These are phyloP conservation scores for Rhodotorula sp. DNA, from an alignment of 1,284 basidiomycete species.

Conservation along the genomic window DNA sequence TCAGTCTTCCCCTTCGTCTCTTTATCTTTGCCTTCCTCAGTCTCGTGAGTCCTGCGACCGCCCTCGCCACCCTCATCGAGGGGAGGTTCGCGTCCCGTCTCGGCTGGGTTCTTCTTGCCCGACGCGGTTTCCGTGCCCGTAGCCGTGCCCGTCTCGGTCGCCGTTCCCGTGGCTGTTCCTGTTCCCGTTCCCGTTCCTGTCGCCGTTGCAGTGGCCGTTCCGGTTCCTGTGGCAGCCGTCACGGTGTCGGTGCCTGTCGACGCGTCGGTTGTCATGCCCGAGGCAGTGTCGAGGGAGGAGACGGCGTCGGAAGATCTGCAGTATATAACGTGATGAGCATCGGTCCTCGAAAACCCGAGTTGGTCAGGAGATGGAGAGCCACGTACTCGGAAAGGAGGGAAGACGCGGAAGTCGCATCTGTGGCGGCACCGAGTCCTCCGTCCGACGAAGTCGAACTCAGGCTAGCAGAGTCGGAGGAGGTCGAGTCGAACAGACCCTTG, in stretches of 20 bases:
- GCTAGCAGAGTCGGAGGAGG: neutral
- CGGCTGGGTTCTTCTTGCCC: no score
- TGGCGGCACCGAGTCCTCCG: neutral
- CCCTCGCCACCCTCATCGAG: no score
- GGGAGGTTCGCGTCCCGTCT: no score
- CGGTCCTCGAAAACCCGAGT: no score
- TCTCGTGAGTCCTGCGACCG: no score
- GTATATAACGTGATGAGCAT: no score
- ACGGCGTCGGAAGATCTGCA: neutral
- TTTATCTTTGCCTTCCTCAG: no score
- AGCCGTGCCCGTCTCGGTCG: neutral
- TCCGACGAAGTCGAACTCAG: neutral
- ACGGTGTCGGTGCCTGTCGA: neutral
- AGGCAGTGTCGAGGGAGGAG: neutral
- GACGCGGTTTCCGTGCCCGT: no score
- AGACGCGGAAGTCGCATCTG: neutral
- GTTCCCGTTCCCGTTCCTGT: neutral
- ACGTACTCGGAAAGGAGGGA: neutral
- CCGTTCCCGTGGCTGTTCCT: neutral
- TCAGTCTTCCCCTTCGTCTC: no score
- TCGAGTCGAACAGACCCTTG: slow-evolving; percentile 10
- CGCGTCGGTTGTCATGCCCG: neutral
- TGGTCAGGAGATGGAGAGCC: neutral
- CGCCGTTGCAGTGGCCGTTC: neutral
- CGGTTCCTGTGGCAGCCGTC: neutral